Conservation (phyloP, 1,284 basidiomycete species). For the Rhizoctonia solani region DNA sequence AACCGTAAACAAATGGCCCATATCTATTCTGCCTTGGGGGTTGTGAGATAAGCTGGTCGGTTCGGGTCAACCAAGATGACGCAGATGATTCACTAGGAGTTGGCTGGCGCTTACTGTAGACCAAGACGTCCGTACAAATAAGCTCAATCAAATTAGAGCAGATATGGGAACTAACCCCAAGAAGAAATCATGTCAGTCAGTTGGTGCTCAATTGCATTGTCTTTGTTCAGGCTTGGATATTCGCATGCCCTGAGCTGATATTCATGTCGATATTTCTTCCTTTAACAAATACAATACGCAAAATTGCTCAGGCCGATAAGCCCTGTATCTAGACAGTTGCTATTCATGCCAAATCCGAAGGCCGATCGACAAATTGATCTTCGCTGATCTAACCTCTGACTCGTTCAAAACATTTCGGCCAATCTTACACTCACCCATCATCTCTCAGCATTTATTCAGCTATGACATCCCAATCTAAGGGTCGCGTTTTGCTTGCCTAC, state of each 20-base stretch:
- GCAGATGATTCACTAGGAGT: not conserved
- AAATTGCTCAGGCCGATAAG: not conserved
- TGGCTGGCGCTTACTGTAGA: not conserved
- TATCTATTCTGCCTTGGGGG: conserved; percentile 41
- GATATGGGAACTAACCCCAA: not conserved
- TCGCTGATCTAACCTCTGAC: conserved; percentile 25
- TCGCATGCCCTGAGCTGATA: too few relatives aligned
- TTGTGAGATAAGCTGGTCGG: not conserved
- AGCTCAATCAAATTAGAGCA: conserved; percentile 2
- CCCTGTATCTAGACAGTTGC: not conserved
- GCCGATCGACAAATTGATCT: conserved; percentile 33
- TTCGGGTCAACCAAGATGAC: not conserved
- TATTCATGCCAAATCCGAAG: conserved; percentile 24
- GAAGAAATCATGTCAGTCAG: not conserved
- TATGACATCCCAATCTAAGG: conserved; percentile 49
- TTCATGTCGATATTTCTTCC: too few relatives aligned
- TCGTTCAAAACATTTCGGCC: not conserved
- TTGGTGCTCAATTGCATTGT: not conserved
- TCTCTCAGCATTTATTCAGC: not conserved
- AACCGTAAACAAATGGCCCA: conserved; percentile 83
- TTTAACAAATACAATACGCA: too few relatives aligned
- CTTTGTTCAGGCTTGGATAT: too few relatives aligned
- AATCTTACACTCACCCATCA: conserved; percentile 13
- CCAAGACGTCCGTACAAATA: conserved; percentile 1
- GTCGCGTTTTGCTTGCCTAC: conserved; percentile 93